Evolutionary conservation across 164 flowering plant species (phyloP).

Genomic region (Umbellularia californica): DNA sequence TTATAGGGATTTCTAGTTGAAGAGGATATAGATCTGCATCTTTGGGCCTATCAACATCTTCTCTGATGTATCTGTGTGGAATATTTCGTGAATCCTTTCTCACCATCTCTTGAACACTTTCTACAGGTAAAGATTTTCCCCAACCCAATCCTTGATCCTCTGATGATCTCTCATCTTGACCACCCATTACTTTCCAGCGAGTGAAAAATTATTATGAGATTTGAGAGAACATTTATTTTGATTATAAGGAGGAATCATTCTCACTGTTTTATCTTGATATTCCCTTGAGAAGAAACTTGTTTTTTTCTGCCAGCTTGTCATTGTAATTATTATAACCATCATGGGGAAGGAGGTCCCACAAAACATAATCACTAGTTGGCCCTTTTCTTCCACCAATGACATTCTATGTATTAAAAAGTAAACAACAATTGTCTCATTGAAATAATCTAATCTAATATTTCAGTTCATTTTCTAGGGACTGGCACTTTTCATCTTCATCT

Average conservation of each 20-base stretch:
- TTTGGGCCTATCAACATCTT: slow-evolving; percentile 9
- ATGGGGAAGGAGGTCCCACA: too few relatives aligned
- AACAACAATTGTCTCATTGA: too few relatives aligned
- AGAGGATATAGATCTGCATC: background rate
- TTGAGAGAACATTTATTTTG: background rate
- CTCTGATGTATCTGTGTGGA: slow-evolving; percentile 16
- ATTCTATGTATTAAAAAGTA: too few relatives aligned
- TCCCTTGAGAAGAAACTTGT: background rate
- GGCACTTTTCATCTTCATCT: too few relatives aligned
- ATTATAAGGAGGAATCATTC: background rate
- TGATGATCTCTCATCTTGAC: background rate
- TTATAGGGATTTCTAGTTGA: slow-evolving; percentile 16
- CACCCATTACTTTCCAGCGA: background rate
- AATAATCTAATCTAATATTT: too few relatives aligned
- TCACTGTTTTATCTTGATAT: background rate
- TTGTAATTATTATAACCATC: background rate
- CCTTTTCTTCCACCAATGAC: too few relatives aligned
- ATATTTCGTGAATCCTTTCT: slow-evolving; percentile 6
- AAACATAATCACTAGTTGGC: too few relatives aligned
- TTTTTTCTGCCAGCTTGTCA: background rate
- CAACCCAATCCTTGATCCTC: slow-evolving; percentile 7
- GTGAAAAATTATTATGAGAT: background rate
- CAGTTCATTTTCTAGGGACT: too few relatives aligned
- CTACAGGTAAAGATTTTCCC: slow-evolving; percentile 12
- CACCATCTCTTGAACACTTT: slow-evolving; percentile 25